Evolutionary conservation across 495 filamentous ascomycete genomes (phyloP).

Genomic region (Aspergillus nidulans): DNA sequence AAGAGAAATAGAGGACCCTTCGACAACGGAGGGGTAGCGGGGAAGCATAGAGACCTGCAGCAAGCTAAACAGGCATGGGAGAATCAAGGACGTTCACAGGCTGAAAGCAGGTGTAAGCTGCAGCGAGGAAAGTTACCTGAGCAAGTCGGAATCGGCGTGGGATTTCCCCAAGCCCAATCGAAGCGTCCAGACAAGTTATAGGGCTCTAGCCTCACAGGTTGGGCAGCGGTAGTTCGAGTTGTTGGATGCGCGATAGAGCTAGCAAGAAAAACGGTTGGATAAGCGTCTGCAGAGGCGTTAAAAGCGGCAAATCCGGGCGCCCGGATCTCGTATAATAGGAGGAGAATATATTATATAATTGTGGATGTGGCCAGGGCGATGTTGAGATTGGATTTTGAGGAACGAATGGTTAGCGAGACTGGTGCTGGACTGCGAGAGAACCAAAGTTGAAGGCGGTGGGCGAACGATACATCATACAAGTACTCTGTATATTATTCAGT

Average conservation of each 20-base stretch:
- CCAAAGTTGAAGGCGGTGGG: not conserved
- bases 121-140: constrained; percentile 15
- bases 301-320: constrained; percentile 16
- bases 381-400: not conserved
- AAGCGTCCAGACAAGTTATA: constrained; percentile 14
- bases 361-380: not conserved
- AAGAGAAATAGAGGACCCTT: not conserved
- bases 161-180: constrained; percentile 22
- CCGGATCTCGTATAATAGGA: constrained; percentile 2
- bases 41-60: constrained; percentile 21
- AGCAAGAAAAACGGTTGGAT: not conserved
- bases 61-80: constrained; percentile 18
- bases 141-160: constrained; percentile 8
- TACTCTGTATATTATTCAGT: not conserved
- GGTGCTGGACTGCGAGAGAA: not conserved
- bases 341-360: not conserved
- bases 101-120: constrained; percentile 19
- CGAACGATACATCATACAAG: not conserved
- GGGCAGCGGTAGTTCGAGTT: constrained; percentile 29
- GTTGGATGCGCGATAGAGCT: constrained; percentile 10
- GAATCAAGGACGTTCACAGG: constrained; percentile 27
- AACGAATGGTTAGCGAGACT: not conserved
- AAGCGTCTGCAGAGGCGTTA: constrained; percentile 14
- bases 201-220: constrained; percentile 42
- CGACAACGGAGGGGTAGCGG: constrained; percentile 11